Base-by-base conservation (phyloP, 495 filamentous ascomycete species). In the Neurospora intermedia region DNA sequence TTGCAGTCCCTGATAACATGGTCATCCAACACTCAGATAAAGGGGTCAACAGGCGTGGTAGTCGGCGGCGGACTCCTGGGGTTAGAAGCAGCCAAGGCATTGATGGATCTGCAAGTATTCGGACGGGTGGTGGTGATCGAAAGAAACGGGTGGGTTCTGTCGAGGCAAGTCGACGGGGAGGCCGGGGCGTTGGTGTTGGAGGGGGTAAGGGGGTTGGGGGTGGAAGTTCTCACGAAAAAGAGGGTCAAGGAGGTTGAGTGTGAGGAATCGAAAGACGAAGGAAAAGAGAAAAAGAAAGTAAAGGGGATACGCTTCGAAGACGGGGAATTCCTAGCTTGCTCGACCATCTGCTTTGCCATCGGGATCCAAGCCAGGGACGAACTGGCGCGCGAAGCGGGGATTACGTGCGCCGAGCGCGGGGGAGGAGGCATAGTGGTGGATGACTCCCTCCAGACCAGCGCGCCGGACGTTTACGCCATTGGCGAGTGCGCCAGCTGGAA, bases 401-500 rank as follows among this genome's bases (percentile, higher is more conserved):
- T 98, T 76, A 87, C 88, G 74, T 94, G 91, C 71, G 90, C 91
- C 1, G 87, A 90, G 69, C 82, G 91, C 45, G 93, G 94, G 38
- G 91, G 91, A 62, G 93, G 93, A 3, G 54, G 54, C 13, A 93
- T 97, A 74, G 85, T 95, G 15, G 89, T 97, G 69, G 84, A 89
- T 73, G 85, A 90, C 78, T 84, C 86, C 75, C 84, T 97, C 2
- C 84, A 85, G 74, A 98, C 95, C 0, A 96, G 89, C 16, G 80
- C 86, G 6, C 83, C 89, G 0, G 88, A 91, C 73, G 89, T 98
- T 42, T 97, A 96, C 78, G 95, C 95, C 62, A 92, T 98, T 72
- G 95, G 95, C 70, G 95, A 98, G 82, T 97, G 95, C 77, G 95
- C 95, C 18, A 95, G 91, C 81, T 97, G 95, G 94, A 89, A 97